phyloP scores from a whole-genome alignment of 331 rosid species.

The Malus hybrid region DNA sequence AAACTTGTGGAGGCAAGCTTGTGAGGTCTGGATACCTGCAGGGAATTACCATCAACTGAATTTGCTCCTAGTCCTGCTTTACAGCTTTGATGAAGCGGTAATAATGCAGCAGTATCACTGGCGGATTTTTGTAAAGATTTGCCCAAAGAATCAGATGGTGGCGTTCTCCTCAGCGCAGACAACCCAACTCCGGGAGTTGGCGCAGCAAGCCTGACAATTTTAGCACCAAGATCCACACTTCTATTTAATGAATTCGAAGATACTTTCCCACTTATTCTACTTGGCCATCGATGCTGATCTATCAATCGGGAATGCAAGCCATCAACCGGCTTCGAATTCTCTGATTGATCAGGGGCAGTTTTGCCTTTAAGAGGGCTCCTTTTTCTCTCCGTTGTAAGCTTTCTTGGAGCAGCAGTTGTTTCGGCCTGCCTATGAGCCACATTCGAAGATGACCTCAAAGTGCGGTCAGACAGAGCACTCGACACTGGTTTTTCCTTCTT shows the following conservation, averaged over 20 bases:
- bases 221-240: slow-evolving; percentile 52
- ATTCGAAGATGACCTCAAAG: slow-evolving; percentile 70
- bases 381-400: slow-evolving; percentile 79
- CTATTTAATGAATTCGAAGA: slow-evolving; percentile 42
- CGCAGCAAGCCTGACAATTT: slow-evolving; percentile 25
- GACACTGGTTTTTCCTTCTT: slow-evolving; percentile 80
- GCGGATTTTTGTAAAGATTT: slow-evolving; percentile 43
- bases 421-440: slow-evolving; percentile 65
- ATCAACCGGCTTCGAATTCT: slow-evolving; percentile 83
- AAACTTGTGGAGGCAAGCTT: slow-evolving; percentile 38
- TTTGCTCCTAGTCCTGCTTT: slow-evolving; percentile 29
- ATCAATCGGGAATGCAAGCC: slow-evolving; percentile 47
- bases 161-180: slow-evolving; percentile 44
- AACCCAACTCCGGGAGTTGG: slow-evolving; percentile 32
- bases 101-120: slow-evolving; percentile 37
- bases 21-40: slow-evolving; percentile 35
- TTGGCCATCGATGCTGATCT: slow-evolving; percentile 90
- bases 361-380: slow-evolving; percentile 84
- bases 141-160: slow-evolving; percentile 32
- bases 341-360: slow-evolving; percentile 63
- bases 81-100: slow-evolving; percentile 30
- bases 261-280: slow-evolving; percentile 60
- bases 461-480: slow-evolving; percentile 63
- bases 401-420: slow-evolving; percentile 39
- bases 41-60: slow-evolving; percentile 33